These are phyloP conservation scores for Nakaseomyces bracarensis DNA, from an alignment of 1,139 yeast genomes.

Conservation along the genomic window DNA sequence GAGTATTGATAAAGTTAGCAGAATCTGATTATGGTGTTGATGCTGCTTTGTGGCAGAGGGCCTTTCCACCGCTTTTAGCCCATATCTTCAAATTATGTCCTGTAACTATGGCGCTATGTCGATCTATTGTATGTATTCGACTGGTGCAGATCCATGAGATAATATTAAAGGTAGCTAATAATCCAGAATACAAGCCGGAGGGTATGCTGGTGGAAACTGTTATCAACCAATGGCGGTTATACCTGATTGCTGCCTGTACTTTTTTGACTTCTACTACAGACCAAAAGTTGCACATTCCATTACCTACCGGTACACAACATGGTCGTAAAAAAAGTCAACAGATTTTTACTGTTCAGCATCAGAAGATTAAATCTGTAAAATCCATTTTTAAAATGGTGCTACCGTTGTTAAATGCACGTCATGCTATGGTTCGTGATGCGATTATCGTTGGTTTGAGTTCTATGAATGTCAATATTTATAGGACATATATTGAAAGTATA, in stretches of 20 bases:
- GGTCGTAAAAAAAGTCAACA: constrained; percentile 60
- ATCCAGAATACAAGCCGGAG: constrained; percentile 27
- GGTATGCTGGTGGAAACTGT: constrained; percentile 61
- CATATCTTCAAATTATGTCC: constrained; percentile 78
- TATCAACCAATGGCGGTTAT: constrained; percentile 83
- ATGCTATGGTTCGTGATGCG: constrained; percentile 70
- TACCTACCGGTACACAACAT: constrained; percentile 26
- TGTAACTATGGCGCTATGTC: constrained; percentile 84
- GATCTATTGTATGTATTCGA: constrained; percentile 86
- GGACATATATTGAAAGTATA: constrained; percentile 69
- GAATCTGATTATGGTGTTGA: constrained; percentile 94
- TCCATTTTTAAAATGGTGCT: constrained; percentile 82
- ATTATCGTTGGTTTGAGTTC: constrained; percentile 82
- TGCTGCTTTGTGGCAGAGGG: constrained; percentile 87
- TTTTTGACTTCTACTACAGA: constrained; percentile 86
- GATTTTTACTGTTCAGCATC: constrained; percentile 75
- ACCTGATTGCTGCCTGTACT: constrained; percentile 83
- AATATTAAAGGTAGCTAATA: constrained; percentile 55
- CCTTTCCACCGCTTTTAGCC: constrained; percentile 68
- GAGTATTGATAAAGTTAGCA: constrained; percentile 63
- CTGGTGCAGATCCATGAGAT: constrained; percentile 84
- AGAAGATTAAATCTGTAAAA: constrained; percentile 85
- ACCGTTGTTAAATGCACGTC: constrained; percentile 68
- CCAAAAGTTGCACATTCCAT: constrained; percentile 60
- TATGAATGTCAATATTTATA: constrained; percentile 81